Evolutionary conservation across 2,329 filamentous ascomycete species (phyloP).

Genomic region (Colletotrichum tropicicola): DNA sequence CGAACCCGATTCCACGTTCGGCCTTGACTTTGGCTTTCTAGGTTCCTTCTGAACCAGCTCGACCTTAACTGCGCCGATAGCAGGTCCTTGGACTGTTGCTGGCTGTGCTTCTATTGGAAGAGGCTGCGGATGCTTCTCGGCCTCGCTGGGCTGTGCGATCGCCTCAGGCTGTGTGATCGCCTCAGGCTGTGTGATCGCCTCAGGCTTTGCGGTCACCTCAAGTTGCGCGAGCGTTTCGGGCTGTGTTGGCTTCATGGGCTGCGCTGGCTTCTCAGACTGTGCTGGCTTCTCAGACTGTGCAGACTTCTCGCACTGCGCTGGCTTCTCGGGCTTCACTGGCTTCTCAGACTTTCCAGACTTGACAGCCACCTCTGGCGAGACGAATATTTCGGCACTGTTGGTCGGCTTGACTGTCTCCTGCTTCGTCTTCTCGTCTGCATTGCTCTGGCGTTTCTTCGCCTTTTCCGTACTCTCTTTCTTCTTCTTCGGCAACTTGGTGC

Average conservation of each 20-base stretch:
- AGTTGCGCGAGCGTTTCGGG: too few species aligned
- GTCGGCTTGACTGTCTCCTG: constrained; percentile 30
- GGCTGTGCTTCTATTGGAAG: too few species aligned
- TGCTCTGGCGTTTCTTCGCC: constrained; percentile 19
- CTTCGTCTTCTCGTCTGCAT: constrained; percentile 35
- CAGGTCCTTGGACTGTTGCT: too few species aligned
- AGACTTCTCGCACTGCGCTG: not conserved
- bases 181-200: too few species aligned
- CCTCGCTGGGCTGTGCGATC: too few species aligned
- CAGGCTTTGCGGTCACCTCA: too few species aligned
- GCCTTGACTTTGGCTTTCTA: not conserved
- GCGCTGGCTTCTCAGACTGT: not conserved
- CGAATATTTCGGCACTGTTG: too few species aligned
- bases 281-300: not conserved
- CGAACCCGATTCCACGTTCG: not conserved
- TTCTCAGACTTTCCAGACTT: not conserved
- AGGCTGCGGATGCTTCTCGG: too few species aligned
- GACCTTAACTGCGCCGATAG: too few species aligned
- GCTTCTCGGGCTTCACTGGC: not conserved
- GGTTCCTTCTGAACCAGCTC: too few species aligned
- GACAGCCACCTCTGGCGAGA: not conserved
- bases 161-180: too few species aligned
- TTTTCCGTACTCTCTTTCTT: constrained; percentile 42
- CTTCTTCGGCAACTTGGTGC: constrained; percentile 49
- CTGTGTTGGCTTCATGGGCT: not conserved